Percentiles rank a stretch among this genome's conserved stretches.
Conservation (phyloP, 73 alveolate genomes). For the Symbiodinium natans region DNA sequence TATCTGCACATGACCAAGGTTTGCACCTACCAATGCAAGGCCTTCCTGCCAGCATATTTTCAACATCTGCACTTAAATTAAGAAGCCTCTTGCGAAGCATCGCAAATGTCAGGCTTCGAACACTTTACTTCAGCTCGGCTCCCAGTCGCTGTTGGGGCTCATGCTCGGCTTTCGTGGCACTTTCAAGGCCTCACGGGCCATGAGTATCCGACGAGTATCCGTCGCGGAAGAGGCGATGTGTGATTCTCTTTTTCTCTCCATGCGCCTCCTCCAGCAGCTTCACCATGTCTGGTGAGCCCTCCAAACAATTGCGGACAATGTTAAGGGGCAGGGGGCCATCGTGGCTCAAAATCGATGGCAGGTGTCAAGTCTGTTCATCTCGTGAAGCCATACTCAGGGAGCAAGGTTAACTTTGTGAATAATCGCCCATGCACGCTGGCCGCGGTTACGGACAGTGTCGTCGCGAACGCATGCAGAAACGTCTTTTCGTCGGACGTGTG, state of each 20-base stretch:
- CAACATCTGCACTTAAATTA: not conserved
- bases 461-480: too few species aligned
- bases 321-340: not conserved
- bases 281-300: constrained; percentile 17
- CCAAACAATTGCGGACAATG: not conserved
- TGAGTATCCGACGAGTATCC: not conserved
- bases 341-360: not conserved
- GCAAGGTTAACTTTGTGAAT: too few species aligned
- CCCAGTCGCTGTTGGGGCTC: not conserved
- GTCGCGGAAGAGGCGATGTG: not conserved
- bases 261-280: not conserved
- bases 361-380: not conserved
- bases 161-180: not conserved
- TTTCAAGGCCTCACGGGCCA: not conserved
- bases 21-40: constrained; percentile 2
- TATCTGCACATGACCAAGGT: not conserved
- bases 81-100: too few species aligned
- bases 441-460: too few species aligned
- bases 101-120: not conserved
- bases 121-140: not conserved
- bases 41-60: not conserved
- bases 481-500: too few species aligned
- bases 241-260: not conserved
- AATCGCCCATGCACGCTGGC: too few species aligned
- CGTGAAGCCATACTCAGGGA: too few species aligned